A percentile compares a stretch with the other conserved stretches of the same genome.
These are phyloP conservation scores for Cylindrotheca fusiformis DNA, from an alignment of 108 stramenopile genomes.

Conservation along the genomic window DNA sequence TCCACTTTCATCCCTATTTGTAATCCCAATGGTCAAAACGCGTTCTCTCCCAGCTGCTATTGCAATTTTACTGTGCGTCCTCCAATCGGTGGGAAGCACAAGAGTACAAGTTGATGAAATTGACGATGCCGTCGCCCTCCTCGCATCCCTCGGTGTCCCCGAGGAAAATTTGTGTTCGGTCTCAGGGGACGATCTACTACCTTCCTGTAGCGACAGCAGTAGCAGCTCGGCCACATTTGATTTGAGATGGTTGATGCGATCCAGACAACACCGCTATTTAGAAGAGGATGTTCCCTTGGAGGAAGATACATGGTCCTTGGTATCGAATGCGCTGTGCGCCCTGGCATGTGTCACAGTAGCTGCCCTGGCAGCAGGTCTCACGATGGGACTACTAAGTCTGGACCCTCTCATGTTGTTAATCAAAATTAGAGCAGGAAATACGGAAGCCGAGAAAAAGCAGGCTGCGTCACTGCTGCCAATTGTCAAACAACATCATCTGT, in stretches of 20 bases:
- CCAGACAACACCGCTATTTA: constrained; percentile 3
- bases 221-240: constrained; percentile 4
- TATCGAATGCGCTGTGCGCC: constrained; percentile 40
- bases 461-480: constrained; percentile 64
- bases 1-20: too few species aligned
- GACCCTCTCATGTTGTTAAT: constrained; percentile 85
- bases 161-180: constrained; percentile 20
- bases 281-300: constrained; percentile 9
- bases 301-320: constrained; percentile 19
- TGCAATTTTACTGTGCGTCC: too few species aligned
- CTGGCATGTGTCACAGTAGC: constrained; percentile 74
- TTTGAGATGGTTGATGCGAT: constrained; percentile 1
- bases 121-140: constrained; percentile 9
- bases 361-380: constrained; percentile 91
- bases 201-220: constrained; percentile 2
- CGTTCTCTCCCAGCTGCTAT: too few species aligned
- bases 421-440: constrained; percentile 54
- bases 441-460: constrained; percentile 38
- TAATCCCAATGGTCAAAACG: too few species aligned
- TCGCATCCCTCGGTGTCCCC: constrained; percentile 24
- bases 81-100: too few species aligned
- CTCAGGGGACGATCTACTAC: neutral
- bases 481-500: constrained; percentile 80
- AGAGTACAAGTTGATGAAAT: too few species aligned
- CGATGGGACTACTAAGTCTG: constrained; percentile 87